phyloP scores from a whole-genome alignment of 2,329 filamentous ascomycete genomes.

The Pseudogymnoascus sp. region DNA sequence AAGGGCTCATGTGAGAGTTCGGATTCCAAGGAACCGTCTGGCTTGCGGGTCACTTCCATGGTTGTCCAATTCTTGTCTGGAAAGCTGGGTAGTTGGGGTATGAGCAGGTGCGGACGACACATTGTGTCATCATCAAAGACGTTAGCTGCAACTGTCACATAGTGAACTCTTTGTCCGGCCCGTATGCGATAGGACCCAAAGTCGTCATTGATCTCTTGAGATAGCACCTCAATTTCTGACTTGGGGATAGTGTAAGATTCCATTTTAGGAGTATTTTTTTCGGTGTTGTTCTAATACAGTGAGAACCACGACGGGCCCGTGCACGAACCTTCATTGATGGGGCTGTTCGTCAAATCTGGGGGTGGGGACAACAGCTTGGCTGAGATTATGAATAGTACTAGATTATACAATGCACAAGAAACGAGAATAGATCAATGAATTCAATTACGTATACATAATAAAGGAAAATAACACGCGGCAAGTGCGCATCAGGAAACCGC shows the following conservation, averaged over 20 bases:
- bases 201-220: background rate
- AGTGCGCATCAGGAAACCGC: too few relatives aligned
- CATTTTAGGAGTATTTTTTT: background rate
- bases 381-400: background rate
- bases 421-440: background rate
- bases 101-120: background rate
- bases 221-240: background rate
- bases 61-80: slow-evolving; percentile 3
- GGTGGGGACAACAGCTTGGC: background rate
- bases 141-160: background rate
- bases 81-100: slow-evolving; percentile 8
- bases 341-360: background rate
- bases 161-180: background rate
- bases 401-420: background rate
- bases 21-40: slow-evolving; percentile 9
- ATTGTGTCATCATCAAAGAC: slow-evolving; percentile 1
- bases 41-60: slow-evolving; percentile 7
- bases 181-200: background rate
- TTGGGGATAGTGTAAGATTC: background rate
- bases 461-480: background rate
- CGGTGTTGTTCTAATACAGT: background rate
- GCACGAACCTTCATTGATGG: background rate
- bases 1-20: slow-evolving; percentile 9
- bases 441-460: background rate
- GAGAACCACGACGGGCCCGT: background rate